Conservation (phyloP, 768 basidiomycete species). For the Lactarius psammicola region DNA sequence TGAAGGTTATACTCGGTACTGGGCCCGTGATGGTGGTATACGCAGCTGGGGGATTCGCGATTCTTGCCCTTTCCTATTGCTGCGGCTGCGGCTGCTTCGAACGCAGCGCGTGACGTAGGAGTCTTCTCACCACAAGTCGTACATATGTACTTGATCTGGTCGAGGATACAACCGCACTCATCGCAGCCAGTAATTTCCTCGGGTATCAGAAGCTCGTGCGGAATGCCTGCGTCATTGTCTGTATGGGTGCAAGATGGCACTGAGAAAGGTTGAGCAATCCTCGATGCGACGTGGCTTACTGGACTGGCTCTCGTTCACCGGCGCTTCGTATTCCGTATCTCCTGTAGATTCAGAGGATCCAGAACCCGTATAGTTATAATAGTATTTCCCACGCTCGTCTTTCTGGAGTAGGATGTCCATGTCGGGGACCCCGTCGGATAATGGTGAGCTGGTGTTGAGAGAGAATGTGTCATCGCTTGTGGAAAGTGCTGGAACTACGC, state of each 20-base stretch:
- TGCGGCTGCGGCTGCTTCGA: constrained; percentile 29
- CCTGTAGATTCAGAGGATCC: constrained; percentile 21
- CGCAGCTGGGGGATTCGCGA: constrained; percentile 24
- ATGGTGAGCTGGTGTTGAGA: constrained; percentile 23
- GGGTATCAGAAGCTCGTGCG: constrained; percentile 49
- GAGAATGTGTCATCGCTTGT: constrained; percentile 25
- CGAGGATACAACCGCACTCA: constrained; percentile 68
- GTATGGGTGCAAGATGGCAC: background rate
- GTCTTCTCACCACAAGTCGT: constrained; percentile 80
- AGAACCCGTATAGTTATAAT: constrained; percentile 10
- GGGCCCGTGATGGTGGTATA: constrained; percentile 23
- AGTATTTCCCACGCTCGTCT: constrained; percentile 21
- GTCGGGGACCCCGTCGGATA: constrained; percentile 17
- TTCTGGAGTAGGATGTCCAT: constrained; percentile 12
- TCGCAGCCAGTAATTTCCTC: constrained; percentile 79
- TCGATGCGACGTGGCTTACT: constrained; percentile 8
- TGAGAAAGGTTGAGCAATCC: background rate
- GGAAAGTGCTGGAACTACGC: constrained; percentile 14
- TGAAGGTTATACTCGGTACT: constrained; percentile 3
- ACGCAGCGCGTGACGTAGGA: constrained; percentile 35
- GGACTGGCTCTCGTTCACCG: background rate
- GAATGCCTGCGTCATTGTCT: constrained; percentile 34
- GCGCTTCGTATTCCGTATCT: constrained; percentile 19
- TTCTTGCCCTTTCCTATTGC: constrained; percentile 54
- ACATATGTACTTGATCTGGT: constrained; percentile 88